Percentiles rank a stretch among this genome's conserved stretches.
Evolutionary conservation across 129 eudicot species (phyloP).

Genomic region (Calendula officinalis): DNA sequence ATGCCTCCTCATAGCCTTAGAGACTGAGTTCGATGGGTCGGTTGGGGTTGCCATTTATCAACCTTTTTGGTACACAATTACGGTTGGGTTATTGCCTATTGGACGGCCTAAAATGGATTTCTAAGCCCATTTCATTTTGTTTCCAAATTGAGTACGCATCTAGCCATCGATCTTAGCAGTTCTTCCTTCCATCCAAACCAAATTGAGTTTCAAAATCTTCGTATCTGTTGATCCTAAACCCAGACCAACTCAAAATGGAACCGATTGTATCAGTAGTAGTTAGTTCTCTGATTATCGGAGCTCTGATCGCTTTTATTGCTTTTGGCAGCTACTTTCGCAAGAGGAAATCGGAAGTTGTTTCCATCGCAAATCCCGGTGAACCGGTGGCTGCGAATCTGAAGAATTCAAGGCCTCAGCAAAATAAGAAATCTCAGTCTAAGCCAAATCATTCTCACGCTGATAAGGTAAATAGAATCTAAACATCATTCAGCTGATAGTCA

Average conservation of each 20-base stretch:
- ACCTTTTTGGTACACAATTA: too few species aligned
- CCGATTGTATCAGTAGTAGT: constrained; percentile 39
- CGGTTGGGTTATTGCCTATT: too few species aligned
- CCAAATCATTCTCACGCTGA: constrained; percentile 76
- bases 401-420: constrained; percentile 40
- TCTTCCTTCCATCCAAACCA: not conserved
- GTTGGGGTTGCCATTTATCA: too few species aligned
- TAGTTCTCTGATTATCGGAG: constrained; percentile 59
- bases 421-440: constrained; percentile 61
- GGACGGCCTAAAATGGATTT: too few species aligned
- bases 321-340: constrained; percentile 70
- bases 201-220: not conserved
- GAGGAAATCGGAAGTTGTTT: constrained; percentile 60
- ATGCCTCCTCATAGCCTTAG: too few species aligned
- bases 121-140: not conserved
- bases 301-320: constrained; percentile 50
- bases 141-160: not conserved
- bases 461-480: constrained; percentile 43
- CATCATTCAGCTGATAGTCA: constrained; percentile 5
- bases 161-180: constrained; percentile 7
- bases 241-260: constrained; percentile 41
- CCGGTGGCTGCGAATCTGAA: constrained; percentile 35
- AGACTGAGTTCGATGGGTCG: too few species aligned
- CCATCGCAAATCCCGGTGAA: constrained; percentile 50
- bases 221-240: constrained; percentile 7